A percentile compares a stretch with the other conserved stretches of the same genome.
Conservation (phyloP, 495 filamentous ascomycete species). For the Neurospora hispaniola region DNA sequence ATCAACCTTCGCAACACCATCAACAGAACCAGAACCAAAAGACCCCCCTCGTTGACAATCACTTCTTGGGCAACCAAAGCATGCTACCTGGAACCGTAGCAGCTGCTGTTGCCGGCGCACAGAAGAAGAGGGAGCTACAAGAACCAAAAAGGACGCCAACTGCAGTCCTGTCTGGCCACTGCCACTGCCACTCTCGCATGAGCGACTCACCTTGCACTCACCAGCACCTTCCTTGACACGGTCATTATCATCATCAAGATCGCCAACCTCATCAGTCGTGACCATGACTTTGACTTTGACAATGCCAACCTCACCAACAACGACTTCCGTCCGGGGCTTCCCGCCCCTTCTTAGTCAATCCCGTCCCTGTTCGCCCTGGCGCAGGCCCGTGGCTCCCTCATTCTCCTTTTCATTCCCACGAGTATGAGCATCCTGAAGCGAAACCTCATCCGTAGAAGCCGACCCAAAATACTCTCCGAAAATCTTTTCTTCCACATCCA, state of each 20-base stretch:
- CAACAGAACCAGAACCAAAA: background rate
- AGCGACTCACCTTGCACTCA: background rate
- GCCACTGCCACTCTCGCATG: background rate
- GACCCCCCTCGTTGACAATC: background rate
- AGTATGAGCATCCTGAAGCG: background rate
- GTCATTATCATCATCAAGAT: background rate
- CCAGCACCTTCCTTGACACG: background rate
- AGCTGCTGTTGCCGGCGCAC: background rate
- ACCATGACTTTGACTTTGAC: background rate
- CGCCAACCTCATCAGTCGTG: background rate
- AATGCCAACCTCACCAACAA: background rate
- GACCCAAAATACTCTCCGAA: conserved; percentile 26
- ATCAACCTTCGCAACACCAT: background rate
- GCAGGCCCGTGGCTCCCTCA: conserved; percentile 21
- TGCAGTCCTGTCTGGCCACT: background rate
- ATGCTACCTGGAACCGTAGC: background rate
- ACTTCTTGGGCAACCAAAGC: background rate
- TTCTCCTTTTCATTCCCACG: conserved; percentile 8
- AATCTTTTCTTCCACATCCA: conserved; percentile 29
- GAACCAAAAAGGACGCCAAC: background rate
- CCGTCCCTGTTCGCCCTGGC: conserved; percentile 19
- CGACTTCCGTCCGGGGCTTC: conserved; percentile 22
- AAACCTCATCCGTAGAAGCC: background rate
- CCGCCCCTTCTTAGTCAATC: conserved; percentile 35
- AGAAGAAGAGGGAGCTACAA: background rate